Conservation (phyloP, 78 protist species). For the Tieghemostelium lacteum region DNA sequence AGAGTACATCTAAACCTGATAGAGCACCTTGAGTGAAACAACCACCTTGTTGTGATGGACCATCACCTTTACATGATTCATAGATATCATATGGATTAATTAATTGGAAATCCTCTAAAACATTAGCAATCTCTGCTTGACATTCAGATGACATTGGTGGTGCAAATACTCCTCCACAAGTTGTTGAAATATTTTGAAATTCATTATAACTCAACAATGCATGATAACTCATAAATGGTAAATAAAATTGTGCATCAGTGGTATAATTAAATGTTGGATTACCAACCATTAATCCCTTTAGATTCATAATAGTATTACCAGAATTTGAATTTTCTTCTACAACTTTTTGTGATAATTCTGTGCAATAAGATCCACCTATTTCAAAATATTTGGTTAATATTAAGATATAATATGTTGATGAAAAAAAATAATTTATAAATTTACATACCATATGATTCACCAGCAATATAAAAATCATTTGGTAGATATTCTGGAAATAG, state of each 20-base stretch:
- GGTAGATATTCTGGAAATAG: no score
- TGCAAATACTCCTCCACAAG: neutral
- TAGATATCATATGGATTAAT: conserved; percentile 49
- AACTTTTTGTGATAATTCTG: no score
- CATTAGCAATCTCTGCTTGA: neutral
- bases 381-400: no score
- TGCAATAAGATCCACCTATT: no score
- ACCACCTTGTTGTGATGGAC: neutral
- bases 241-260: conserved; percentile 13
- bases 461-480: no score
- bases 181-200: neutral
- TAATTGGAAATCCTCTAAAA: neutral
- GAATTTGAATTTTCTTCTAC: no score
- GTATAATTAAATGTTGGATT: conserved; percentile 21
- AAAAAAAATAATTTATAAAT: no score
- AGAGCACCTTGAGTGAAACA: conserved; percentile 1
- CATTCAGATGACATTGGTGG: conserved; percentile 10
- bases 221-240: conserved; percentile 17
- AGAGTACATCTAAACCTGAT: neutral
- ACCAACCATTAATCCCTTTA: no score
- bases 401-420: no score
- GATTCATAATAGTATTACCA: no score
- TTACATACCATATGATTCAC: no score
- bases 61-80: conserved; percentile 11
- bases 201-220: conserved; percentile 21